Conservation (phyloP, 2,329 filamentous ascomycete genomes). For the Trichoderma koningiopsis region DNA sequence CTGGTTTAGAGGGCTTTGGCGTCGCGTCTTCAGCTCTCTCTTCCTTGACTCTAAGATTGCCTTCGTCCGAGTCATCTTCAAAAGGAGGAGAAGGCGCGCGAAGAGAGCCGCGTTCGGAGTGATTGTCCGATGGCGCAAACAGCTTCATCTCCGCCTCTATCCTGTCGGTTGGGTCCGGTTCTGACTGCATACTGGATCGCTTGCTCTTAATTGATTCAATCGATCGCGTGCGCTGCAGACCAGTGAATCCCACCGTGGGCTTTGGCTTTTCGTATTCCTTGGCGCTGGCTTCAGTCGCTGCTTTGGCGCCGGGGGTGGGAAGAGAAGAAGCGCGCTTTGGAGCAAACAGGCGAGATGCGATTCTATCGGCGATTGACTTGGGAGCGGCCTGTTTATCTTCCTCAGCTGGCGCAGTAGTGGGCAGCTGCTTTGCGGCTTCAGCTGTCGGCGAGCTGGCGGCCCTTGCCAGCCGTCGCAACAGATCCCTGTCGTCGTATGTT, state of each 20-base stretch:
- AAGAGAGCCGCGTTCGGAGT: constrained; percentile 58
- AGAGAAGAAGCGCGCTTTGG: constrained; percentile 29
- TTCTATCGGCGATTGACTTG: constrained; percentile 23
- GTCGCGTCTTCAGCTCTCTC: constrained; percentile 45
- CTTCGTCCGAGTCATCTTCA: constrained; percentile 40
- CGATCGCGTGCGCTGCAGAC: constrained; percentile 47
- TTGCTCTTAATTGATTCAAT: constrained; percentile 51
- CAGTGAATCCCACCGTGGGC: constrained; percentile 51
- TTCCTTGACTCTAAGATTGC: constrained; percentile 34
- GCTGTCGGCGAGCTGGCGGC: constrained; percentile 47
- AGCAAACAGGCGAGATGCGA: constrained; percentile 28
- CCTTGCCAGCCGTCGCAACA: constrained; percentile 53
- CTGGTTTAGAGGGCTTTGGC: constrained; percentile 48
- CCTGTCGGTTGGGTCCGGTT: constrained; percentile 57
- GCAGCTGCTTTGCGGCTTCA: constrained; percentile 34
- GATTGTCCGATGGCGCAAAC: constrained; percentile 57
- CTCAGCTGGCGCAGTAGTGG: constrained; percentile 26
- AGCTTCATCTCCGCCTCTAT: constrained; percentile 59
- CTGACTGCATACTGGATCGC: constrained; percentile 52
- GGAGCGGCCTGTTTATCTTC: constrained; percentile 9
- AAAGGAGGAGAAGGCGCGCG: constrained; percentile 49
- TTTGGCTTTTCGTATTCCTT: constrained; percentile 36
- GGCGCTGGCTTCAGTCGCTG: constrained; percentile 11
- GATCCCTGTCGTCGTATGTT: constrained; percentile 50
- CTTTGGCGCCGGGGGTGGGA: constrained; percentile 24